phyloP scores from a whole-genome alignment of 495 filamentous ascomycete species.

The Tuber borchii region DNA sequence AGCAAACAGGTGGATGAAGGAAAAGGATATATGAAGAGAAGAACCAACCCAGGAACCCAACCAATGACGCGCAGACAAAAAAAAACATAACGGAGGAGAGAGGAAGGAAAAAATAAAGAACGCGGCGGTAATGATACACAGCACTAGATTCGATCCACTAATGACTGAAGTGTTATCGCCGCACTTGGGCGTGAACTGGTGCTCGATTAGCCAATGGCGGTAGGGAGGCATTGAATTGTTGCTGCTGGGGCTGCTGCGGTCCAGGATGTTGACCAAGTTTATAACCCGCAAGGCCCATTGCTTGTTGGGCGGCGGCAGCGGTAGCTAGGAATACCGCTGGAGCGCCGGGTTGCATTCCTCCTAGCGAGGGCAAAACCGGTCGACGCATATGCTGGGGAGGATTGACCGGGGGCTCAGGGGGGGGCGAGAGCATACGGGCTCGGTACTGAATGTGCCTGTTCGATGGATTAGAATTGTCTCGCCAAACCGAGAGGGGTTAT shows the following conservation, averaged over 20 bases:
- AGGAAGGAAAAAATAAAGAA: neutral
- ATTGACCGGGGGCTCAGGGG: constrained; percentile 25
- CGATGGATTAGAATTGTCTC: constrained; percentile 5
- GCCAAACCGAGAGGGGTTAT: neutral
- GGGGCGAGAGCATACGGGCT: constrained; percentile 39
- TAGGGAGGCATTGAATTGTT: constrained; percentile 7
- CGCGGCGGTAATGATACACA: neutral
- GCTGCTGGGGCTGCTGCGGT: constrained; percentile 30
- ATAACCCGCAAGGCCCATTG: constrained; percentile 3
- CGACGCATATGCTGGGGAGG: constrained; percentile 22
- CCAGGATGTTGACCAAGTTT: constrained; percentile 15
- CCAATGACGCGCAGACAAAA: neutral
- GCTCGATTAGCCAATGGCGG: neutral
- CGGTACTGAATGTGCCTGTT: constrained; percentile 39
- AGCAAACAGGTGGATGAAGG: neutral
- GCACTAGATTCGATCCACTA: neutral
- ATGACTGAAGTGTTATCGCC: neutral
- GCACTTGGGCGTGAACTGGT: neutral
- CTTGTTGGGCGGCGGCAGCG: constrained; percentile 23
- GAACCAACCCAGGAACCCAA: neutral
- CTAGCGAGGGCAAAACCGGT: constrained; percentile 27
- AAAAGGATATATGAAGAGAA: neutral
- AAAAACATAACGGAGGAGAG: neutral
- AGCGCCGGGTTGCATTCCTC: constrained; percentile 15
- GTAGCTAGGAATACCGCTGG: constrained; percentile 12